A percentile compares a stretch with the other conserved stretches of the same genome.
phyloP scores from a whole-genome alignment of 352 stramenopile genomes.

The Phytophthora podocarpi region DNA sequence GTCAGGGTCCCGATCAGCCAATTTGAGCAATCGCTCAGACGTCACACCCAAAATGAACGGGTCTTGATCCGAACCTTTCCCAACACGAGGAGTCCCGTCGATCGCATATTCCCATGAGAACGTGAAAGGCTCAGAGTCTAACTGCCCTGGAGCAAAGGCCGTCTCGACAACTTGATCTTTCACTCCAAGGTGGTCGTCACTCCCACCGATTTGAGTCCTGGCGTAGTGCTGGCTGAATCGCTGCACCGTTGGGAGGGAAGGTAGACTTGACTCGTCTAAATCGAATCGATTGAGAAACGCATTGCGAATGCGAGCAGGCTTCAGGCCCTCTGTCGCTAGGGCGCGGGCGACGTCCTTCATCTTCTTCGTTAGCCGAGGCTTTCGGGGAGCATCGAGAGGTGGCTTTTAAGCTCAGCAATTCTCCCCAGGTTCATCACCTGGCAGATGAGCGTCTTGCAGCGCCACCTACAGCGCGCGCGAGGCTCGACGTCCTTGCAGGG shows the following conservation, averaged over 20 bases:
- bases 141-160: not conserved
- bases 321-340: not conserved
- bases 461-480: not conserved
- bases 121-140: not conserved
- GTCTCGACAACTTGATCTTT: not conserved
- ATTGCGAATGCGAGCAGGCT: not conserved
- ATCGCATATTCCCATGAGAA: not conserved
- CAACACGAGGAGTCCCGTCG: not conserved
- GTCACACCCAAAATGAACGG: not conserved
- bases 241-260: not conserved
- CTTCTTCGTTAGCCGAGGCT: not conserved
- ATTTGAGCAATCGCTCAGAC: not conserved
- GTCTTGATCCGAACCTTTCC: not conserved
- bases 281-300: not conserved
- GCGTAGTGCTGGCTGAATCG: slow-evolving; percentile 8
- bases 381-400: not conserved
- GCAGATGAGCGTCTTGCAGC: not conserved
- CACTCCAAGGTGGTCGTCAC: not conserved
- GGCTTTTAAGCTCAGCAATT: not conserved
- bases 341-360: slow-evolving; percentile 2
- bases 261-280: not conserved
- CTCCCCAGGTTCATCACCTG: not conserved
- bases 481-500: not conserved
- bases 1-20: not conserved
- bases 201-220: not conserved